phyloP scores from a whole-genome alignment of 192 early-diverging fungal species.

The Mortierella antarctica region DNA sequence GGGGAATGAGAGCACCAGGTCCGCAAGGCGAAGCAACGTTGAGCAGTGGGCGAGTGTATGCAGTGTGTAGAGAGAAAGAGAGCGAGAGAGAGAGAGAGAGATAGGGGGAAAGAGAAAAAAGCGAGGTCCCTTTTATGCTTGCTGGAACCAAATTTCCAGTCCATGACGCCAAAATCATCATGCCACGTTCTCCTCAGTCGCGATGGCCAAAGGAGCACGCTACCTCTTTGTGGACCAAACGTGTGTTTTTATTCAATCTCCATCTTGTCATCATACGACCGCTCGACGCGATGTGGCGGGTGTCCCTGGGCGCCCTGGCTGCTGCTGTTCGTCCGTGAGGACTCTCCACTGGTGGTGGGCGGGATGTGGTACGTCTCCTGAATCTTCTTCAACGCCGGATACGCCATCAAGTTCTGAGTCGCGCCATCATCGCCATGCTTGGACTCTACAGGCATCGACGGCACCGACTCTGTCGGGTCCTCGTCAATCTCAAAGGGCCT shows the following conservation, averaged over 20 bases:
- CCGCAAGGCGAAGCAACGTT: too few species aligned
- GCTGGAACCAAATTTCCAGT: too few species aligned
- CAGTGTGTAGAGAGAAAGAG: not conserved
- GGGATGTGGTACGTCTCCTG: slow-evolving; percentile 36
- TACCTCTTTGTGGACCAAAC: not conserved
- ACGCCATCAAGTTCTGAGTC: slow-evolving; percentile 35
- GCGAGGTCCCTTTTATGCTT: not conserved
- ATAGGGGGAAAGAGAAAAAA: slow-evolving; percentile 3
- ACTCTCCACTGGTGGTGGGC: not conserved
- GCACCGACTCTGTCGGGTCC: slow-evolving; percentile 27
- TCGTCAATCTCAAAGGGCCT: slow-evolving; percentile 50
- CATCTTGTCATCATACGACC: slow-evolving; percentile 41
- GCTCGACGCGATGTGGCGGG: not conserved
- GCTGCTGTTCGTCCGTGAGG: not conserved
- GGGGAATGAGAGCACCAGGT: too few species aligned
- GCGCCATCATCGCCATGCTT: slow-evolving; percentile 33
- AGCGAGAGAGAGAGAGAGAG: not conserved
- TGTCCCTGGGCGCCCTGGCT: not conserved
- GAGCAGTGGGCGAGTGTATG: not conserved
- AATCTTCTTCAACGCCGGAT: slow-evolving; percentile 47
- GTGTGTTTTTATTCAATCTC: slow-evolving; percentile 31
- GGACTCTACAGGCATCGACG: slow-evolving; percentile 25
- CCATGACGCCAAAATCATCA: too few species aligned
- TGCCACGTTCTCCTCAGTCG: too few species aligned
- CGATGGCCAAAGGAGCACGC: too few species aligned